Base-by-base conservation (phyloP, 2,329 filamentous ascomycete genomes). In the Pyricularia grisea region DNA sequence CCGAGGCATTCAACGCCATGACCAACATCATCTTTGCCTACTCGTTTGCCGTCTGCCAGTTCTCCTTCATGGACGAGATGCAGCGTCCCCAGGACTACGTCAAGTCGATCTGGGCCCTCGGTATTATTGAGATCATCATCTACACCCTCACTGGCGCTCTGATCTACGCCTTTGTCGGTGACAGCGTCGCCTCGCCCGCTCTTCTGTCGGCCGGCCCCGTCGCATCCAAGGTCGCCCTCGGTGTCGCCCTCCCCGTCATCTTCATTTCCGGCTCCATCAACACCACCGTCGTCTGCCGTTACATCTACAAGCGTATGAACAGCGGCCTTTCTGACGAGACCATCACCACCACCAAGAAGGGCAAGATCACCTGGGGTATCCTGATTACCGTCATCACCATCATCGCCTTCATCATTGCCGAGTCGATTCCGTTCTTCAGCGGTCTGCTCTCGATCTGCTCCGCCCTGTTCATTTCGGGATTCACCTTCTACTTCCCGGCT, bases 191-290 rank as follows among this genome's bases (percentile, higher is more conserved):
- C 69, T 88, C 87, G 0, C 91, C 91, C 1, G 90, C 91, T 0
- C 83, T 93, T 9, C 85, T 90, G 6, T 90, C 88, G 0, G 87
- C 90, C 11, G 84, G 86, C 1, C 77, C 79, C 1, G 72, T 83
- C 0, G 77, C 92, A 28, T 85, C 86, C 67, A 91, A 91, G 75
- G 78, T 92, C 7, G 89, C 89, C 2, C 93, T 90, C 74, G 90
- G 89, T 31, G 77, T 92, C 71, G 90, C 89, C 0, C 81, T 90
- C 3, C 90, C 90, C 17, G 92, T 90, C 68, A 92, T 93, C 75
- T 84, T 92, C 73, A 88, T 93, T 71, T 90, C 90, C 0, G 91
- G 90, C 67, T 89, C 90, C 23, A 90, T 92, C 76, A 89, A 91
- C 78, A 82, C 81, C 50, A 82, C 80, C 1, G 81, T 83, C 12